Evolutionary conservation across 2,329 filamentous ascomycete genomes (phyloP).

Genomic region (Diaporthe destruens): DNA sequence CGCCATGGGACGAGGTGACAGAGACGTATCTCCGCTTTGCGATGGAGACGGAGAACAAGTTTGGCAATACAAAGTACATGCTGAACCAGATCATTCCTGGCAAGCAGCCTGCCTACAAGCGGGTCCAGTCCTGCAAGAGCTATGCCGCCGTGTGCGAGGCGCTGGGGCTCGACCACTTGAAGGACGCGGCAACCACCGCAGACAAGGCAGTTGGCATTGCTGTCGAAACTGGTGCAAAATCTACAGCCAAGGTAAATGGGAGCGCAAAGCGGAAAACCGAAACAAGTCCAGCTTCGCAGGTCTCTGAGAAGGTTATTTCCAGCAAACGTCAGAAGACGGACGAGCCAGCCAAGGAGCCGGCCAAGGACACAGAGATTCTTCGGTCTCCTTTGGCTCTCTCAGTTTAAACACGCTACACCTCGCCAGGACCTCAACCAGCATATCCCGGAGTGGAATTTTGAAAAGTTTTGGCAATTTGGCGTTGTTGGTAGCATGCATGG

Average conservation of each 20-base stretch:
- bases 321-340: constrained; percentile 29
- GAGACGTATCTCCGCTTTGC: constrained; percentile 79
- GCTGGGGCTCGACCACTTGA: constrained; percentile 73
- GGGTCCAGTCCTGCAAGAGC: constrained; percentile 74
- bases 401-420: background rate
- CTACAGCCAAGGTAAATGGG: background rate
- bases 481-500: constrained; percentile 32
- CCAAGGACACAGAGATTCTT: constrained; percentile 6
- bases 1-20: constrained; percentile 82
- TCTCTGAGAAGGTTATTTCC: constrained; percentile 4
- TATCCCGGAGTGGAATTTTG: background rate
- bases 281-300: background rate
- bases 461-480: background rate
- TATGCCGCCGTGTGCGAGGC: constrained; percentile 77
- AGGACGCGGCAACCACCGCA: constrained; percentile 72
- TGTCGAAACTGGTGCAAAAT: constrained; percentile 56
- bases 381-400: constrained; percentile 38
- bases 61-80: constrained; percentile 93
- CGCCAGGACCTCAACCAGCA: background rate
- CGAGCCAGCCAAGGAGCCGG: background rate
- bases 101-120: constrained; percentile 73
- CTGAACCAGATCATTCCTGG: constrained; percentile 89
- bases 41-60: constrained; percentile 86
- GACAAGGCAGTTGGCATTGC: constrained; percentile 75
- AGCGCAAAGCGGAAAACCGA: constrained; percentile 32